Evolutionary conservation across 169 alveolate genomes (phyloP).

Genomic region (Plasmodium ovale): DNA sequence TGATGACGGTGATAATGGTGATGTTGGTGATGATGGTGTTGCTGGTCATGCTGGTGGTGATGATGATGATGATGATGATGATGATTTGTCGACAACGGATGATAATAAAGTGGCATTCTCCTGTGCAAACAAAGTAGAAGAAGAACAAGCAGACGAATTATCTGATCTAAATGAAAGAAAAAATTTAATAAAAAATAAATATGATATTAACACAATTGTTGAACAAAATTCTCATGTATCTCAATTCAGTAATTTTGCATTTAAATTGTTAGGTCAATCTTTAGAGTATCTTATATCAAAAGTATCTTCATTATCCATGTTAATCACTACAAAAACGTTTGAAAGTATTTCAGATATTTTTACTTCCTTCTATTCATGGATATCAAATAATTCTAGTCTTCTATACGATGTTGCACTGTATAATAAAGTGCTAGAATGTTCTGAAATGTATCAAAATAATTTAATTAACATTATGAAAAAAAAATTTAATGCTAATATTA

Average conservation of each 20-base stretch:
- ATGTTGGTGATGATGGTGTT: neutral
- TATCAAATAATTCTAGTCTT: constrained; percentile 64
- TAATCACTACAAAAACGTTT: constrained; percentile 57
- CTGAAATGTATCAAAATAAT: constrained; percentile 77
- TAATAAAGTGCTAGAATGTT: constrained; percentile 67
- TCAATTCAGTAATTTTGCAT: constrained; percentile 64
- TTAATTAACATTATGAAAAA: constrained; percentile 77
- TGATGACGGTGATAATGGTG: neutral
- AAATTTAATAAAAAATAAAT: constrained; percentile 35
- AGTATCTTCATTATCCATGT: constrained; percentile 41
- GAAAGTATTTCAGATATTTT: constrained; percentile 68
- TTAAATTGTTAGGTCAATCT: constrained; percentile 50
- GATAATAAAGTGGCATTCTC: constrained; percentile 5
- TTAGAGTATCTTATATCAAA: constrained; percentile 61
- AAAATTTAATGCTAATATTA: constrained; percentile 77
- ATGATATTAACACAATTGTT: constrained; percentile 59
- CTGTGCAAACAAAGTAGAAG: neutral
- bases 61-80: constrained; percentile 28
- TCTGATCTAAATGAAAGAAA: constrained; percentile 37
- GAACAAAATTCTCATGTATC: constrained; percentile 64
- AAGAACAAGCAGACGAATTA: neutral
- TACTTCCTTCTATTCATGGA: constrained; percentile 69
- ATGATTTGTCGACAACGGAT: constrained; percentile 41
- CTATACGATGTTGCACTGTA: constrained; percentile 67
- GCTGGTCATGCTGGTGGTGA: neutral